Evolutionary conservation across 176 grass and related monocot genomes (phyloP).

Genomic region (Ananas comosus): DNA sequence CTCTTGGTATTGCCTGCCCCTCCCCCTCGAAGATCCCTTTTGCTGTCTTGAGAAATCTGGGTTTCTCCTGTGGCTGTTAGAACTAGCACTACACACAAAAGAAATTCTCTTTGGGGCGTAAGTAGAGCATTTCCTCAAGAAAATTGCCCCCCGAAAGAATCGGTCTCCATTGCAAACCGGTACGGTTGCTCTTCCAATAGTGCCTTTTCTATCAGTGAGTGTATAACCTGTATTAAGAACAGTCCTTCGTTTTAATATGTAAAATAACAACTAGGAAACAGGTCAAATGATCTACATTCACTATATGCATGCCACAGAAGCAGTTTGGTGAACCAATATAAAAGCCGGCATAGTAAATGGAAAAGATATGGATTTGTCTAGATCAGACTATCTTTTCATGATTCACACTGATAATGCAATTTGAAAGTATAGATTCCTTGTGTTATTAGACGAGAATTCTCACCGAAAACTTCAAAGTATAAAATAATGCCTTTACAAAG

Average conservation of each 20-base stretch:
- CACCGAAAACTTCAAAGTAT: no score
- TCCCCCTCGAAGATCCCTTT: slow-evolving; percentile 17
- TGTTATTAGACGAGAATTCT: no score
- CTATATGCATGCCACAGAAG: neutral
- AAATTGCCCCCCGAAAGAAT: slow-evolving; percentile 26
- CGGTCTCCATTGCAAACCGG: slow-evolving; percentile 23
- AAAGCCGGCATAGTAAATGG: neutral
- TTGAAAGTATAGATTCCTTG: no score
- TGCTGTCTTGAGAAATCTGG: slow-evolving; percentile 22
- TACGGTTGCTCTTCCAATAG: slow-evolving; percentile 25
- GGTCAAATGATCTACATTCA: neutral
- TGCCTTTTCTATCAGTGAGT: slow-evolving; percentile 28
- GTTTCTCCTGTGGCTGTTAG: slow-evolving; percentile 31
- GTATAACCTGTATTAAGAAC: slow-evolving; percentile 7
- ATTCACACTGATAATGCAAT: neutral
- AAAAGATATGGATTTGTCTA: neutral
- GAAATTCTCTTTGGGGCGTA: slow-evolving; percentile 27
- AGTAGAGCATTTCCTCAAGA: slow-evolving; percentile 26
- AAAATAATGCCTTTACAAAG: no score
- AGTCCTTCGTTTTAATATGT: neutral
- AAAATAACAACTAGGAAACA: neutral
- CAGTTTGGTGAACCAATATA: neutral
- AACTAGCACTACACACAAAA: slow-evolving; percentile 34
- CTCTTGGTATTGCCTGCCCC: slow-evolving; percentile 49
- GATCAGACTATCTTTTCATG: neutral